Conservation (phyloP, 2,329 filamentous ascomycete species). For the Graphilbum fragrans region DNA sequence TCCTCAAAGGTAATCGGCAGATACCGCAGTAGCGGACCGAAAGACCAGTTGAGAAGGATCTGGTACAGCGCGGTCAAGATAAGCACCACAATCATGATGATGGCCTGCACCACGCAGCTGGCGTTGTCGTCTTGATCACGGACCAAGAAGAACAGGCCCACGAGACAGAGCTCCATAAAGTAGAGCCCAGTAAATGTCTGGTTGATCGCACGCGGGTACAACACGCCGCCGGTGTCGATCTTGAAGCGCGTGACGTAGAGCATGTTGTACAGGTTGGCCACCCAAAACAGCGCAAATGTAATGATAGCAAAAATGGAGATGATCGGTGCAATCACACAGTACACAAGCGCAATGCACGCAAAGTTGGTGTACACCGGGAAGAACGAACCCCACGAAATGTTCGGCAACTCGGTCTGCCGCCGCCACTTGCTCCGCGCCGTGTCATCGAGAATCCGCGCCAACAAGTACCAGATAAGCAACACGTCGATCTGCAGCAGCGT, state of each 20-base stretch:
- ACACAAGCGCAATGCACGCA: conserved; percentile 82
- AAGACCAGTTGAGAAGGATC: conserved; percentile 66
- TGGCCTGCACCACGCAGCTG: conserved; percentile 63
- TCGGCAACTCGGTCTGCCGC: conserved; percentile 65
- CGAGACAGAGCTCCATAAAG: conserved; percentile 81
- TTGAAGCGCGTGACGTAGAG: conserved; percentile 86
- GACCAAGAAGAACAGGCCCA: conserved; percentile 80
- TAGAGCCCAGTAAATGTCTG: conserved; percentile 93
- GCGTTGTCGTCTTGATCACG: conserved; percentile 38
- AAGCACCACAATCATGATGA: conserved; percentile 69
- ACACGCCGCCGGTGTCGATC: conserved; percentile 79
- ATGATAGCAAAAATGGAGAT: conserved; percentile 90
- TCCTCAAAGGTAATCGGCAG: conserved; percentile 93
- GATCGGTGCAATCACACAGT: conserved; percentile 77
- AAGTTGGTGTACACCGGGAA: conserved; percentile 97
- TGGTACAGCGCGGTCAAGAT: conserved; percentile 68
- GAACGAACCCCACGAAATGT: conserved; percentile 81
- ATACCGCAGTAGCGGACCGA: conserved; percentile 75
- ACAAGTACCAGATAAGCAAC: conserved; percentile 67
- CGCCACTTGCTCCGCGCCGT: conserved; percentile 75
- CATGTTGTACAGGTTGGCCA: conserved; percentile 94
- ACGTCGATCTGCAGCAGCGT: conserved; percentile 75
- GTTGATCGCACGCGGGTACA: conserved; percentile 88
- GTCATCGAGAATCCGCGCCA: conserved; percentile 70
- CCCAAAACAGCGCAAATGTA: conserved; percentile 83